Percentiles rank a stretch among this genome's conserved stretches.
phyloP scores from a whole-genome alignment of 768 basidiomycete genomes.

The Termitomyces sp. region DNA sequence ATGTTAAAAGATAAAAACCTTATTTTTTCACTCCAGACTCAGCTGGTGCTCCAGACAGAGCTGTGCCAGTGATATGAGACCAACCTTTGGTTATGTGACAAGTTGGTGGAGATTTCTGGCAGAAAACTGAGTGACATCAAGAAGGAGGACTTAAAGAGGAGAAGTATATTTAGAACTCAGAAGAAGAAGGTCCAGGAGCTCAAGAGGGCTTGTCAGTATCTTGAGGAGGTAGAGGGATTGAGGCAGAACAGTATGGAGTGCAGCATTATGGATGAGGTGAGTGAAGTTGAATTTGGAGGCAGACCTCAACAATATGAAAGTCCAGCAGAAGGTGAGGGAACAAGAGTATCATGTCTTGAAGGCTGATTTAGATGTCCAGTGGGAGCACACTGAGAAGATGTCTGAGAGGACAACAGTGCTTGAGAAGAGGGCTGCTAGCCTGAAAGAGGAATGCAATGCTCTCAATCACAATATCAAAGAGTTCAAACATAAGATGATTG shows the following conservation, averaged over 20 bases:
- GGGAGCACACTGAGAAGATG: slow-evolving; percentile 58
- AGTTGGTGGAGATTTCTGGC: slow-evolving; percentile 60
- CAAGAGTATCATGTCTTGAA: slow-evolving; percentile 50
- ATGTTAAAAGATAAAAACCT: slow-evolving; percentile 69
- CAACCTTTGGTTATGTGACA: slow-evolving; percentile 70
- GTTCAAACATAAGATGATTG: slow-evolving; percentile 17
- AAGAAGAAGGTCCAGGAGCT: slow-evolving; percentile 77
- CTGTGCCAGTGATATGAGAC: slow-evolving; percentile 73
- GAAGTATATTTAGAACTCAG: slow-evolving; percentile 54
- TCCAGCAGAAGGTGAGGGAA: slow-evolving; percentile 37
- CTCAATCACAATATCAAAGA: slow-evolving; percentile 38
- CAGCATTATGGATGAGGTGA: slow-evolving; percentile 82
- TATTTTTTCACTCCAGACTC: slow-evolving; percentile 71
- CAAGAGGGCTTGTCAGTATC: slow-evolving; percentile 58
- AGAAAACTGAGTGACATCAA: slow-evolving; percentile 53
- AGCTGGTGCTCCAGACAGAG: slow-evolving; percentile 70
- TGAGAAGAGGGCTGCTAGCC: no score
- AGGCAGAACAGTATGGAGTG: slow-evolving; percentile 78
- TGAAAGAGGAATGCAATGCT: slow-evolving; percentile 31
- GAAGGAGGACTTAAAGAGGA: slow-evolving; percentile 62
- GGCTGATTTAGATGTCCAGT: slow-evolving; percentile 67
- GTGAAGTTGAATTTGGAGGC: slow-evolving; percentile 44
- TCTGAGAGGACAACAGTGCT: slow-evolving; percentile 38
- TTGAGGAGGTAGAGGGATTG: slow-evolving; percentile 85
- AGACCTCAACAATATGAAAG: slow-evolving; percentile 39